These are phyloP conservation scores for Xylaria castorea DNA, from an alignment of 495 filamentous ascomycete species.

Conservation along the genomic window DNA sequence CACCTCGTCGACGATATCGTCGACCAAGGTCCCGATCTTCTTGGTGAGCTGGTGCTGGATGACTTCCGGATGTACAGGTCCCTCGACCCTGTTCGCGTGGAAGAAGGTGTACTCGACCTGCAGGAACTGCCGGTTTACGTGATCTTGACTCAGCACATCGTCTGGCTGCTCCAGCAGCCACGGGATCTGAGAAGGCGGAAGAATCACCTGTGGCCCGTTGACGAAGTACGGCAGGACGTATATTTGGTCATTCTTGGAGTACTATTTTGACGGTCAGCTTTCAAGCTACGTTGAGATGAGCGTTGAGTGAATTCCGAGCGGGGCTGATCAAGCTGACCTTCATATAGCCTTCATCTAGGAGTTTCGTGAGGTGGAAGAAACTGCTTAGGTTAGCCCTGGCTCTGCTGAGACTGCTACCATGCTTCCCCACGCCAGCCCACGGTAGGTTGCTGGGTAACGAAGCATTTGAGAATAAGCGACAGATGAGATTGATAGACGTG, in stretches of 20 bases:
- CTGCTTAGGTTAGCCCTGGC: slow-evolving; percentile 29
- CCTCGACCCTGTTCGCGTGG: slow-evolving; percentile 39
- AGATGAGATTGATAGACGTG: slow-evolving; percentile 24
- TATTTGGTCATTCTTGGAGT: slow-evolving; percentile 44
- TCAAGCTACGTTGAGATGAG: neutral
- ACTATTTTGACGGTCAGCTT: slow-evolving; percentile 34
- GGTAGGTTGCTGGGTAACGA: slow-evolving; percentile 28
- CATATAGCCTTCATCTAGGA: slow-evolving; percentile 32
- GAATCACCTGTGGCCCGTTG: slow-evolving; percentile 50
- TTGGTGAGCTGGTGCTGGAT: slow-evolving; percentile 48
- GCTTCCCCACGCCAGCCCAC: slow-evolving; percentile 27
- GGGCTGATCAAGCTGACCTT: slow-evolving; percentile 8
- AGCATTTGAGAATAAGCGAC: slow-evolving; percentile 28
- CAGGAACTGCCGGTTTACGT: slow-evolving; percentile 47
- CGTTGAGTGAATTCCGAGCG: neutral
- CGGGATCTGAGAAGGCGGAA: slow-evolving; percentile 44
- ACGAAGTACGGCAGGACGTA: slow-evolving; percentile 51
- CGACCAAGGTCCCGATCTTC: slow-evolving; percentile 37
- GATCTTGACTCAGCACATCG: slow-evolving; percentile 42
- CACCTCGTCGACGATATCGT: slow-evolving; percentile 51
- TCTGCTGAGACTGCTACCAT: slow-evolving; percentile 2
- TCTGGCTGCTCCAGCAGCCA: slow-evolving; percentile 56
- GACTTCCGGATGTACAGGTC: slow-evolving; percentile 41
- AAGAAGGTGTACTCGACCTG: slow-evolving; percentile 48
- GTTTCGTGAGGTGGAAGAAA: slow-evolving; percentile 25